Evolutionary conservation across 768 basidiomycete species (phyloP), one percentile per base, ranked within the genome.

Genomic region (Cystofilobasidium bisporidii): DNA sequence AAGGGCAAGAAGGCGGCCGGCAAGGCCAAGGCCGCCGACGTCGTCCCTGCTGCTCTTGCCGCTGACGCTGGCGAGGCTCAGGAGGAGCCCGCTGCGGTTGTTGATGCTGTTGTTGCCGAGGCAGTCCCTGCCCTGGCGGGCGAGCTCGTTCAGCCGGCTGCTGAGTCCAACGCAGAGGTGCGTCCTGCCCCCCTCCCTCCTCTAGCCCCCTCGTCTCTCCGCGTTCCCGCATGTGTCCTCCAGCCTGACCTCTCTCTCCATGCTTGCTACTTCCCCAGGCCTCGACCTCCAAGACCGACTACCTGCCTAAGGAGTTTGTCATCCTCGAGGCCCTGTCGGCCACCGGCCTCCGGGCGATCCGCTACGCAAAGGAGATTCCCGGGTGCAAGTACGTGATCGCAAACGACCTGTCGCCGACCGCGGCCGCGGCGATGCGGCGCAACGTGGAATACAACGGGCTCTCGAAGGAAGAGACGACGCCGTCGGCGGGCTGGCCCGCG

Each of bases 331-430:
- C 93, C 0, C 83, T 99, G 38, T 93, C 93, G 22, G 96, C 96
- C 0, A 98, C 94, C 0, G 96, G 96, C 36, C 82, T 99, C 32
- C 86, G 96, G 10, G 87, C 93, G 1, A 96, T 99, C 63, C 88
- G 96, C 41, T 99, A 98, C 76, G 94, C 93, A 0, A 91, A 96
- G 73, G 96, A 99, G 78, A 91, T 99, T 12, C 91, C 93, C 0
- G 82, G 87, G 50, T 83, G 91, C 66, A 89, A 85, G 94, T 83
- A 87, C 76, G 85, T 99, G 57, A 86, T 97, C 73, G 94, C 96
- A 36, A 99, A 99, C 74, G 96, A 99, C 76, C 77, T 96, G 8
- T 93, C 88, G 0, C 81, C 86, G 0, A 81, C 85, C 3, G 96
- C 96, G 0, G 85, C 84, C 1, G 86, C 82, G 65, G 89, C 89